Evolutionary conservation across 2,329 filamentous ascomycete genomes (phyloP).

Genomic region (Talaromyces sp.): DNA sequence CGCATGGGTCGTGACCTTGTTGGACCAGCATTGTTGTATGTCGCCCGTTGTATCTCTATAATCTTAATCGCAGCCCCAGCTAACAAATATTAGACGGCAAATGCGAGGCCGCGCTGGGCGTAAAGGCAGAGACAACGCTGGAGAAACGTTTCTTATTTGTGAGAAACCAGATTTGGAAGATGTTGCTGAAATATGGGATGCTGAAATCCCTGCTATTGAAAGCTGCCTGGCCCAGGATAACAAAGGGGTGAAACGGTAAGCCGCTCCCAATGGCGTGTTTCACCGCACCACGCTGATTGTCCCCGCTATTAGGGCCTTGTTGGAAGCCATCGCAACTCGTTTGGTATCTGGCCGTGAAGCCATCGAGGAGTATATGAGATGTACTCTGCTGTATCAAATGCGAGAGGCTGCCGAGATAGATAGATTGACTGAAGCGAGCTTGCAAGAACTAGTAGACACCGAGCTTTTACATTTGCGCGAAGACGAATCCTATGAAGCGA

Average conservation of each 20-base stretch:
- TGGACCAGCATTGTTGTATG: slow-evolving; percentile 67
- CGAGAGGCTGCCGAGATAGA: slow-evolving; percentile 47
- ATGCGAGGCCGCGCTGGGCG: slow-evolving; percentile 74
- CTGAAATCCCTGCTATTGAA: slow-evolving; percentile 63
- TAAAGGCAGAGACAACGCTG: slow-evolving; percentile 71
- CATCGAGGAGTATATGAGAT: slow-evolving; percentile 62
- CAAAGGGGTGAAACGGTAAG: slow-evolving; percentile 60
- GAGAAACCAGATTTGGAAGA: slow-evolving; percentile 62
- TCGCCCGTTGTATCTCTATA: slow-evolving; percentile 1
- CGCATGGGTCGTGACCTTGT: slow-evolving; percentile 71
- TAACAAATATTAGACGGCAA: slow-evolving; percentile 50
- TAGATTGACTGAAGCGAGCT: slow-evolving; percentile 52
- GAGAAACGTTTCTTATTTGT: slow-evolving; percentile 73
- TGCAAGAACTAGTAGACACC: slow-evolving; percentile 53
- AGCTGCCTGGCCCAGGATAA: slow-evolving; percentile 66
- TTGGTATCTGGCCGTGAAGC: slow-evolving; percentile 61
- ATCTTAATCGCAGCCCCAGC: neutral
- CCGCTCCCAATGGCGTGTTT: neutral
- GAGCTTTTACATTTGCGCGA: slow-evolving; percentile 51
- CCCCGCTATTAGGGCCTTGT: slow-evolving; percentile 52
- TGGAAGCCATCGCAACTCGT: slow-evolving; percentile 65
- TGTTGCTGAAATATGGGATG: slow-evolving; percentile 65
- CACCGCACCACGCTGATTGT: neutral
- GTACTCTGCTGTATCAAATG: slow-evolving; percentile 61
- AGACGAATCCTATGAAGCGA: slow-evolving; percentile 53